phyloP scores from a whole-genome alignment of 2,329 filamentous ascomycete species.

The Cladophialophora yegresii region DNA sequence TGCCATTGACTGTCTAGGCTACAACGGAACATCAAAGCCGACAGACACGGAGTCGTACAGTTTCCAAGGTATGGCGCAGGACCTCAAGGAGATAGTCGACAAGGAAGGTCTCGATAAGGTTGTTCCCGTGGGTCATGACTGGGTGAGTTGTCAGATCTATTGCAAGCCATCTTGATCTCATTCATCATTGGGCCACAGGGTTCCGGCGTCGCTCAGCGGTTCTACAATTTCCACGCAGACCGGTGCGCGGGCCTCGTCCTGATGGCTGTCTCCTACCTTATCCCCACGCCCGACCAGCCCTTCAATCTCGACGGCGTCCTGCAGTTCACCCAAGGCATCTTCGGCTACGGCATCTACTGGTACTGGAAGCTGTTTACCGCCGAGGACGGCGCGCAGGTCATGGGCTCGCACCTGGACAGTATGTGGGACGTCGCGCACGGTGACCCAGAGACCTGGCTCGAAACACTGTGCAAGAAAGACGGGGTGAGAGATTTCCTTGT shows the following conservation, averaged over 20 bases:
- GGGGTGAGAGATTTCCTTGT: conserved; percentile 41
- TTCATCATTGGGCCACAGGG: conserved; percentile 41
- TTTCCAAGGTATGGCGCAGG: conserved; percentile 42
- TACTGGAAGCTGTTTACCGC: conserved; percentile 54
- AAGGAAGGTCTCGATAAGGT: conserved; percentile 42
- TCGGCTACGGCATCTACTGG: conserved; percentile 45
- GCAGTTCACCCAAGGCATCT: conserved; percentile 38
- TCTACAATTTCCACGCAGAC: conserved; percentile 49
- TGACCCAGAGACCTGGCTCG: conserved; percentile 40
- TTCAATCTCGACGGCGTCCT: conserved; percentile 47
- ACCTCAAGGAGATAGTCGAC: conserved; percentile 48
- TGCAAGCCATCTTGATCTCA: too few species aligned
- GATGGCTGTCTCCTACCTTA: conserved; percentile 48
- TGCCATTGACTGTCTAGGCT: conserved; percentile 46
- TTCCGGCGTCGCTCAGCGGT: conserved; percentile 44
- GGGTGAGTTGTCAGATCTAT: conserved; percentile 9
- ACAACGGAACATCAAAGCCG: conserved; percentile 47
- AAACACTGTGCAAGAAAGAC: conserved; percentile 42
- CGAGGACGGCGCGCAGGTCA: conserved; percentile 44
- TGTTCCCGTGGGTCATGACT: conserved; percentile 54
- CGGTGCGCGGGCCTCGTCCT: conserved; percentile 48
- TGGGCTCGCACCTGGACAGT: conserved; percentile 46
- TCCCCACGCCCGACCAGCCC: conserved; percentile 36
- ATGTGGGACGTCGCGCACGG: conserved; percentile 43
- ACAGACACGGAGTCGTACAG: conserved; percentile 44